Evolutionary conservation across 768 basidiomycete genomes (phyloP), one percentile per base, ranked within the genome.

Genomic region (Kondoa malvinella): DNA sequence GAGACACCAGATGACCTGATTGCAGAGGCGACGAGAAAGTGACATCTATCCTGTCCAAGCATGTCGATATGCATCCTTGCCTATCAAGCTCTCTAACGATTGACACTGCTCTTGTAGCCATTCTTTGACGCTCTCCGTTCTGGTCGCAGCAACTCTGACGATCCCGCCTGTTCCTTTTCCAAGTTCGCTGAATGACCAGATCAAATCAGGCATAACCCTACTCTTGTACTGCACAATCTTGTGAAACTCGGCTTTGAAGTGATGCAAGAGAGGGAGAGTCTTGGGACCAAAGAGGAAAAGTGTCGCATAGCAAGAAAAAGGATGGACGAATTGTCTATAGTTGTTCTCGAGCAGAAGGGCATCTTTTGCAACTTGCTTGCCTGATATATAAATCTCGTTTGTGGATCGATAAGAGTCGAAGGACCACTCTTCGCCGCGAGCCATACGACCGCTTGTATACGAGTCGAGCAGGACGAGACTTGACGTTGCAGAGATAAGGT

Each of bases 251-350:
- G 70, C 76, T 27, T 77, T 74, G 62, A 96, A 78, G 61, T 80
- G 76, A 1, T 75, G 66, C 33, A 87, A 78, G 3, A 86, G 77
- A 1, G 73, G 73, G 58, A 78, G 77, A 25, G 85, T 79, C 66
- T 80, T 76, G 0, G 87, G 86, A 2, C 92, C 94, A 70, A 82
- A 83, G 69, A 96, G 81, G 69, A 95, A 80, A 25, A 94, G 77
- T 71, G 85, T 92, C 25, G 89, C 91, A 76, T 94, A 96, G 77
- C 90, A 92, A 4, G 87, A 82, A 75, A 94, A 96, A 1, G 91
- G 90, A 8, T 79, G 80, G 66, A 95, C 80, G 68, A 81, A 81
- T 58, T 85, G 82, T 8, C 75, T 78, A 1, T 29, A 25, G 33
- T n/a, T 32, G 33, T 78, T 80, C 69, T 91, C 85, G 16, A 97